These are phyloP conservation scores for Colletotrichum australisinense DNA, from an alignment of 2,329 filamentous ascomycete species.

Conservation along the genomic window DNA sequence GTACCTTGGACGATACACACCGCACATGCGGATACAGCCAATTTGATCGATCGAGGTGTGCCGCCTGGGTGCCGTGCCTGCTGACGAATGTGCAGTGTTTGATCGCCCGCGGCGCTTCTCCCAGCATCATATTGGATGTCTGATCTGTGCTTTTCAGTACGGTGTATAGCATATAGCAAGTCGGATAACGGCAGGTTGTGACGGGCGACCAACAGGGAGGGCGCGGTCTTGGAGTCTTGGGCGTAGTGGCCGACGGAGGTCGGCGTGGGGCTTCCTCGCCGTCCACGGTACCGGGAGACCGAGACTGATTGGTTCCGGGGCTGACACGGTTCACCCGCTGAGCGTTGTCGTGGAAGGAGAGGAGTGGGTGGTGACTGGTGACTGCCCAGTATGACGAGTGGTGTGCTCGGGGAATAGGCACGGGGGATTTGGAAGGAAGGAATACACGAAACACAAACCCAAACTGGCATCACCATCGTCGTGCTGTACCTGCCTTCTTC, in stretches of 20 bases:
- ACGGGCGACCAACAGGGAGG: neutral
- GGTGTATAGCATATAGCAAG: neutral
- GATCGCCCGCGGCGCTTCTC: slow-evolving; percentile 9
- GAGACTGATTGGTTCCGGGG: neutral
- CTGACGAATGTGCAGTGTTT: slow-evolving; percentile 15
- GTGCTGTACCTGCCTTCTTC: slow-evolving; percentile 5
- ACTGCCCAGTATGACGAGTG: neutral
- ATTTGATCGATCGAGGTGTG: neutral
- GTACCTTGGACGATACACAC: too few species aligned
- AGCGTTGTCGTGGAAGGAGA: neutral
- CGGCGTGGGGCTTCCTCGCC: slow-evolving; percentile 6
- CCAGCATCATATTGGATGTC: neutral
- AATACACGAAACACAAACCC: slow-evolving; percentile 11
- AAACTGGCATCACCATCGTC: neutral
- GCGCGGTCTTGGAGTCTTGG: neutral
- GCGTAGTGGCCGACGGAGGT: neutral
- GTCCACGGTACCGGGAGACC: neutral
- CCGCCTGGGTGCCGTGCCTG: neutral
- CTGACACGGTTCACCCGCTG: slow-evolving; percentile 8
- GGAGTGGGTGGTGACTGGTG: neutral
- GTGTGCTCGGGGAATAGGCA: neutral
- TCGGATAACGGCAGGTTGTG: neutral
- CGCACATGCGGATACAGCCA: neutral
- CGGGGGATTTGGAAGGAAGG: neutral
- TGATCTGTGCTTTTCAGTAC: neutral